phyloP scores from a whole-genome alignment of 306 rosid species.

The Rubus idaeus region DNA sequence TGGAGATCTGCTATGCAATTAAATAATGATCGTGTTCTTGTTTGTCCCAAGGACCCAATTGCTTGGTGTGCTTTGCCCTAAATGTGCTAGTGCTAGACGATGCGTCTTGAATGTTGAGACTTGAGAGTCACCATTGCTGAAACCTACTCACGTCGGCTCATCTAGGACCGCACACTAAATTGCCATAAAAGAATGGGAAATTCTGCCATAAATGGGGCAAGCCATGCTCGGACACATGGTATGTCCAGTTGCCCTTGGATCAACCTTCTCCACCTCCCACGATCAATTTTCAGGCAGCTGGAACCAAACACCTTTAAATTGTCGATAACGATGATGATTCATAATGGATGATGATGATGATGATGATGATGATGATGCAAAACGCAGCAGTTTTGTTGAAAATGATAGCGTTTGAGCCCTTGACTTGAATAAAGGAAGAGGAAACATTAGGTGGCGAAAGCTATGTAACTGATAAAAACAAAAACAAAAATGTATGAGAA shows the following conservation, averaged over 20 bases:
- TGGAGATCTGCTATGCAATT: not conserved
- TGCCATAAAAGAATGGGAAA: not conserved
- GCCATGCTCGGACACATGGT: too few relatives aligned
- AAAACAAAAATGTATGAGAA: too few relatives aligned
- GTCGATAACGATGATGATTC: not conserved
- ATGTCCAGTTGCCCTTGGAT: too few relatives aligned
- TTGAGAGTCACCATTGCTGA: not conserved
- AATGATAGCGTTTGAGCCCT: not conserved
- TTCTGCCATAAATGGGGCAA: too few relatives aligned
- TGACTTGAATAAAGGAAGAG: not conserved
- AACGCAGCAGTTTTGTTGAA: conserved; percentile 1
- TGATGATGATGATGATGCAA: not conserved
- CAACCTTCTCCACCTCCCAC: too few relatives aligned
- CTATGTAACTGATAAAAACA: not conserved
- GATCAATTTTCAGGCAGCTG: conserved; percentile 2
- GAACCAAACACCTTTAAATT: not conserved
- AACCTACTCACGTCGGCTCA: not conserved
- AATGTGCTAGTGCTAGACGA: not conserved
- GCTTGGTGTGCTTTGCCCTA: not conserved
- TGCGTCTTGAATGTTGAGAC: not conserved
- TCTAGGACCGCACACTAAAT: not conserved
- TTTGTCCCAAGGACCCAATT: not conserved
- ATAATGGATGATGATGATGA: not conserved
- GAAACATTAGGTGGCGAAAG: not conserved
- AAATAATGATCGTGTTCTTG: not conserved